These are phyloP conservation scores for Sarocladium brachiariae DNA, from an alignment of 2,329 filamentous ascomycete species.

Conservation along the genomic window DNA sequence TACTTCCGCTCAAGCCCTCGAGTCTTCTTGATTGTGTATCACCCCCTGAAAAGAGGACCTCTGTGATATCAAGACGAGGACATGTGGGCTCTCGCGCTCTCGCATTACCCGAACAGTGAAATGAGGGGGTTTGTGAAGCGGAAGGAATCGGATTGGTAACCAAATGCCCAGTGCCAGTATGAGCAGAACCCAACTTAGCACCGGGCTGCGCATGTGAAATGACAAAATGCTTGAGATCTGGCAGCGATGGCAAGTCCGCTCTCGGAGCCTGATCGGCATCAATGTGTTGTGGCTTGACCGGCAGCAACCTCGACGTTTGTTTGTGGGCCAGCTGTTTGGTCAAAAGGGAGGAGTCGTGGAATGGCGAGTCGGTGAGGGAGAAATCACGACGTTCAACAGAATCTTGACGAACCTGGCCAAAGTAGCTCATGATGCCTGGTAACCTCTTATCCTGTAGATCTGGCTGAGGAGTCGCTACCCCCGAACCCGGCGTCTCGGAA, in stretches of 20 bases:
- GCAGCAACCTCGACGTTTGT: background rate
- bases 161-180: background rate
- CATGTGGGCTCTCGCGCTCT: background rate
- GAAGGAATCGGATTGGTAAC: constrained; percentile 50
- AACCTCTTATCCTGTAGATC: constrained; percentile 92
- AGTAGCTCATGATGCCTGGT: constrained; percentile 94
- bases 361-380: constrained; percentile 24
- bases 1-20: background rate
- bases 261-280: background rate
- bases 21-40: background rate
- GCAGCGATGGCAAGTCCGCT: background rate
- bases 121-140: constrained; percentile 40
- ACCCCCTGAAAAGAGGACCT: constrained; percentile 2
- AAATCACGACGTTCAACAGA: constrained; percentile 47
- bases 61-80: background rate
- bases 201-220: constrained; percentile 7
- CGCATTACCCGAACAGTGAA: constrained; percentile 18
- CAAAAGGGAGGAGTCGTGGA: background rate
- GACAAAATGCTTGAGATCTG: constrained; percentile 6
- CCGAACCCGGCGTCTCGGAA: constrained; percentile 81
- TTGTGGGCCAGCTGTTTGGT: background rate
- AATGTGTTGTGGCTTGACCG: background rate
- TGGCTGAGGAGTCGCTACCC: constrained; percentile 86
- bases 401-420: constrained; percentile 97
- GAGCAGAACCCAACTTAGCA: background rate